Evolutionary conservation across 768 basidiomycete species (phyloP).

Genomic region (Mycena belliarum): DNA sequence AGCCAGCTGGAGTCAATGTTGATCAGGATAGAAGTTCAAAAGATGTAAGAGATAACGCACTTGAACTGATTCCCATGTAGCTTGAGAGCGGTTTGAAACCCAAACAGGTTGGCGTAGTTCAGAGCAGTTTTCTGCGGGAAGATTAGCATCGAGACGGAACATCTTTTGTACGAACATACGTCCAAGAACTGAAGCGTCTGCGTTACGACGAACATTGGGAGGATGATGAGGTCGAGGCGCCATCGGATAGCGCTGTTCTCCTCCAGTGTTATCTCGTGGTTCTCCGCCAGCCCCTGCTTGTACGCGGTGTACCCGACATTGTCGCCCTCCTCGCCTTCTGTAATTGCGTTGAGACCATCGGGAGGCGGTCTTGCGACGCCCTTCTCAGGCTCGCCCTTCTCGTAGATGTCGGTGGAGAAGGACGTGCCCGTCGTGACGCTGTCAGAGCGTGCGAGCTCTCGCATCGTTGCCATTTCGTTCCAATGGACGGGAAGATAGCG

Average conservation of each 20-base stretch:
- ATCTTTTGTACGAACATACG: not conserved
- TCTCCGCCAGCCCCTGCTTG: slow-evolving; percentile 20
- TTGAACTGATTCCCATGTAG: slow-evolving; percentile 22
- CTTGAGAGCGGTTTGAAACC: slow-evolving; percentile 18
- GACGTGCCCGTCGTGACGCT: slow-evolving; percentile 17
- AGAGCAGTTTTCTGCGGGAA: slow-evolving; percentile 14
- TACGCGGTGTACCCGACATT: slow-evolving; percentile 19
- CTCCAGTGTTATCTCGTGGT: slow-evolving; percentile 5
- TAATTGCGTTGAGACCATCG: slow-evolving; percentile 1
- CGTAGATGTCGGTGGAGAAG: slow-evolving; percentile 10
- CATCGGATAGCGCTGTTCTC: slow-evolving; percentile 20
- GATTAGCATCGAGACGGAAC: not conserved
- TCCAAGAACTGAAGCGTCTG: slow-evolving; percentile 23
- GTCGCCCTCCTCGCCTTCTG: slow-evolving; percentile 20
- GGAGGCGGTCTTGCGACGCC: not conserved
- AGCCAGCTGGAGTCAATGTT: slow-evolving; percentile 6
- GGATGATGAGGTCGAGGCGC: slow-evolving; percentile 19
- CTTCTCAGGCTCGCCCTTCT: slow-evolving; percentile 18
- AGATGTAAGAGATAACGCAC: not conserved
- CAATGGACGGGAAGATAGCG: too few relatives aligned
- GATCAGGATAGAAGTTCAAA: too few relatives aligned
- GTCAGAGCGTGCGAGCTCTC: slow-evolving; percentile 11
- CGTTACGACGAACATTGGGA: slow-evolving; percentile 18
- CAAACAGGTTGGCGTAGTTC: slow-evolving; percentile 24
- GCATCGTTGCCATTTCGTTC: not conserved